Percentiles rank a stretch among this genome's conserved stretches.
These are phyloP conservation scores for Fistulinella cinereoalba DNA, from an alignment of 1,284 basidiomycete genomes.

Conservation along the genomic window DNA sequence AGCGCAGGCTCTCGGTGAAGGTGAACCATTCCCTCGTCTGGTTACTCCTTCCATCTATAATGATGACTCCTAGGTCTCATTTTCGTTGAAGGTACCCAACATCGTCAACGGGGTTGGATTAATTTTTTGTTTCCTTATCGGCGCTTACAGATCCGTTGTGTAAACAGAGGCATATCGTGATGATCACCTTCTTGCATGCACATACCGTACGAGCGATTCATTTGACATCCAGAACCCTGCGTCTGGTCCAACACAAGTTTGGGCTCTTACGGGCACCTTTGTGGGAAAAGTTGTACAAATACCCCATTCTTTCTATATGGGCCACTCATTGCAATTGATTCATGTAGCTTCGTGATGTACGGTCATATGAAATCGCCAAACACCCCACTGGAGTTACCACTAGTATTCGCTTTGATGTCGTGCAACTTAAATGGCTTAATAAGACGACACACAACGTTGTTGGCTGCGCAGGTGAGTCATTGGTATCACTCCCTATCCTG, in stretches of 20 bases:
- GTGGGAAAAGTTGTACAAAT: slow-evolving; percentile 51
- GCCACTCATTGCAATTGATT: not conserved
- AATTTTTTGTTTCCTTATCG: not conserved
- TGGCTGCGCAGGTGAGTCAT: too few species aligned
- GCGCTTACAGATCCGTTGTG: not conserved
- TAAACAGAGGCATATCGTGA: slow-evolving; percentile 22
- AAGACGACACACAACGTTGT: too few species aligned
- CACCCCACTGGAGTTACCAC: slow-evolving; percentile 26
- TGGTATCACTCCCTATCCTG: too few species aligned
- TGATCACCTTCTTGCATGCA: not conserved
- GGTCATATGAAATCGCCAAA: slow-evolving; percentile 34
- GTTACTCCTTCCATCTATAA: too few species aligned
- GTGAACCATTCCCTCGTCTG: slow-evolving; percentile 16
- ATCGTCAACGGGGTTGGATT: slow-evolving; percentile 27
- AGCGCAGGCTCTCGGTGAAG: slow-evolving; percentile 29
- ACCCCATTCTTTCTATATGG: not conserved
- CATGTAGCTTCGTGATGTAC: slow-evolving; percentile 47
- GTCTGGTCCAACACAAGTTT: slow-evolving; percentile 51
- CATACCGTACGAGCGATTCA: not conserved
- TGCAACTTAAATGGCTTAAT: too few species aligned
- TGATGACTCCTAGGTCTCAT: too few species aligned
- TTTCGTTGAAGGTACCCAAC: slow-evolving; percentile 25
- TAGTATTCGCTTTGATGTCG: too few species aligned
- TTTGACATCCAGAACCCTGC: slow-evolving; percentile 48
- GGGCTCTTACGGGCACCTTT: slow-evolving; percentile 44